Percentiles rank a stretch among this genome's conserved stretches.
Conservation (phyloP, 345 rosid genomes). For the Arabis alpina region DNA sequence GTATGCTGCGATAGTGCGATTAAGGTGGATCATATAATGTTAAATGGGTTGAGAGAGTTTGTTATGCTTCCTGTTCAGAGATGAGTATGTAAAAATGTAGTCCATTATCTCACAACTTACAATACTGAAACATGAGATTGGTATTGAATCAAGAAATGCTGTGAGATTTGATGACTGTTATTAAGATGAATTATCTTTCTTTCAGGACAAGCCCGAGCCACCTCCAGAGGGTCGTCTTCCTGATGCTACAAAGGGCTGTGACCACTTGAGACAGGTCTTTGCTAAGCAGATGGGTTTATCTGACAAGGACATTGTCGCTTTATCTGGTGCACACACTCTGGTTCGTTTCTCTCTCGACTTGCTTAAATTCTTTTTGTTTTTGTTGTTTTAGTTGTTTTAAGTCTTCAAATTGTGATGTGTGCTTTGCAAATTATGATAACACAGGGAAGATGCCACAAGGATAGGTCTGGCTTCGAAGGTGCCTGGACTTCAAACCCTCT, state of each 20-base stretch:
- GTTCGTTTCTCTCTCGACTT: slow-evolving; percentile 46
- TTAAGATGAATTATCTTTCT: not conserved
- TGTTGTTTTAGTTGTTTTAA: not conserved
- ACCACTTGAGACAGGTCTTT: slow-evolving; percentile 84
- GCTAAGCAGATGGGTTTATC: slow-evolving; percentile 75
- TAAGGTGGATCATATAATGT: not conserved
- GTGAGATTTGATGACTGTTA: slow-evolving; percentile 3
- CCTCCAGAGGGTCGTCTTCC: slow-evolving; percentile 99
- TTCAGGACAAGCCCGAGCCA: slow-evolving; percentile 87
- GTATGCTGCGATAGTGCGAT: not conserved
- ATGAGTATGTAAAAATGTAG: not conserved
- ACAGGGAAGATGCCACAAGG: slow-evolving; percentile 95
- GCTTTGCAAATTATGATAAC: slow-evolving; percentile 14
- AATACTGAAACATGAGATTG: not conserved
- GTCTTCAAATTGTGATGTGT: not conserved
- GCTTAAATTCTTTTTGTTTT: not conserved
- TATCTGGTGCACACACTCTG: slow-evolving; percentile 97
- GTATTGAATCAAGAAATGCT: not conserved
- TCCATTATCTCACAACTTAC: not conserved
- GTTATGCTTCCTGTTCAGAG: not conserved
- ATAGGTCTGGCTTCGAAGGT: slow-evolving; percentile 97
- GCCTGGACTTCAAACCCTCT: slow-evolving; percentile 92
- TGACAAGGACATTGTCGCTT: slow-evolving; percentile 88
- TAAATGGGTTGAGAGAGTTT: not conserved
- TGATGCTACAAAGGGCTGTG: slow-evolving; percentile 85